phyloP scores from a whole-genome alignment of 2,329 filamentous ascomycete genomes.

The Nothophoma quercina region DNA sequence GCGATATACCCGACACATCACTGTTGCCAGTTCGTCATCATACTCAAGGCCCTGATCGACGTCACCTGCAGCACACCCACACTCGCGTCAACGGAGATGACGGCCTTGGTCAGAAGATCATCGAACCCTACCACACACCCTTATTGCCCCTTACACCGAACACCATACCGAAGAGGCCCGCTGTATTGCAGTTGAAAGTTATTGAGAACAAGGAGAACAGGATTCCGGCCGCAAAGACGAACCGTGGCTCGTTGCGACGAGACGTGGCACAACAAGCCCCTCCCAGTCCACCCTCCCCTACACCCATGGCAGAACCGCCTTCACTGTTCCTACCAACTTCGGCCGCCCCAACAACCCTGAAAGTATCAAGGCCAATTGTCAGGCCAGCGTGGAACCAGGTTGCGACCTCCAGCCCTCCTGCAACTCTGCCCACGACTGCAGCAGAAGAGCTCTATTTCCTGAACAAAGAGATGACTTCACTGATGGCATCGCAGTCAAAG shows the following conservation, averaged over 20 bases:
- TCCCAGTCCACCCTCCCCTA: neutral
- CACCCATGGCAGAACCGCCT: neutral
- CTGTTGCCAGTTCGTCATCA: neutral
- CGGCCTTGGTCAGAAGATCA: slow-evolving; percentile 19
- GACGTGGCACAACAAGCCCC: neutral
- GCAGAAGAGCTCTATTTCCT: too few relatives aligned
- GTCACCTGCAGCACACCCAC: slow-evolving; percentile 31
- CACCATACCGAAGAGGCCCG: neutral
- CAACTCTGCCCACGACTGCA: too few relatives aligned
- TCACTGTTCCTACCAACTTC: neutral
- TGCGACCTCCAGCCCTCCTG: neutral
- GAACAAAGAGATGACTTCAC: neutral
- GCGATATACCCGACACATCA: neutral
- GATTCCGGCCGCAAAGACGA: neutral
- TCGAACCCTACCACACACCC: slow-evolving; percentile 27
- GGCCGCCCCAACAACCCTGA: neutral
- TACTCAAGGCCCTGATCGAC: slow-evolving; percentile 21
- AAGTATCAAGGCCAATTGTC: too few relatives aligned
- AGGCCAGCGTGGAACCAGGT: neutral
- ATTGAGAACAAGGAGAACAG: slow-evolving; percentile 9
- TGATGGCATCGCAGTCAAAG: too few relatives aligned
- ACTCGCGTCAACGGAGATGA: slow-evolving; percentile 28
- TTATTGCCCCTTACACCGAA: slow-evolving; percentile 14
- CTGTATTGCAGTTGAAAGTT: slow-evolving; percentile 19
- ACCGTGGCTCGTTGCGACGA: neutral